Conservation (phyloP, 164 flowering plant genomes). For the Vitis cinerea region DNA sequence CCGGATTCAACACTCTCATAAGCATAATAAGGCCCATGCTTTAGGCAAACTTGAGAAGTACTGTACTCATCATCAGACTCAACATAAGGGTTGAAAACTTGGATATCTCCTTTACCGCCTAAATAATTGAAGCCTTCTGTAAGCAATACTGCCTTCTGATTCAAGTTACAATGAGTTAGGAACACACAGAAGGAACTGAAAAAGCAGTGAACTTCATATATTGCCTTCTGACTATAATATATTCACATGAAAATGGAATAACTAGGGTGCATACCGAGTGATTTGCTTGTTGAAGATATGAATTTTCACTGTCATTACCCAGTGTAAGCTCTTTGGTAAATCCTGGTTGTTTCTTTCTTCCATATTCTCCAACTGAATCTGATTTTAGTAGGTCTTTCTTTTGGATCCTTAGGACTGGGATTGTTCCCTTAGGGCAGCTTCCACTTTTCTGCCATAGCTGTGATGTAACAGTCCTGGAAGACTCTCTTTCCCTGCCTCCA, state of each 20-base stretch:
- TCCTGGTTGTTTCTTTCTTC: conserved; percentile 27
- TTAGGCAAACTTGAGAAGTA: conserved; percentile 34
- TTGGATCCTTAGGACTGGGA: conserved; percentile 45
- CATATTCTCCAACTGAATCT: conserved; percentile 16
- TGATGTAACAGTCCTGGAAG: background rate
- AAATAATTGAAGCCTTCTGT: conserved; percentile 34
- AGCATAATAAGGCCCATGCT: conserved; percentile 29
- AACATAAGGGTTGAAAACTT: conserved; percentile 45
- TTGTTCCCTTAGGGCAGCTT: conserved; percentile 55
- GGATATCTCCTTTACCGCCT: conserved; percentile 49
- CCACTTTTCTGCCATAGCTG: conserved; percentile 61
- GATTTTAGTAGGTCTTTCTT: conserved; percentile 4
- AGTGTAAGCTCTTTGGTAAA: background rate
- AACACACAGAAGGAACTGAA: too few relatives aligned
- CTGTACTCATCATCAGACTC: conserved; percentile 47
- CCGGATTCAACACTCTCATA: conserved; percentile 44
- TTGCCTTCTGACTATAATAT: too few relatives aligned
- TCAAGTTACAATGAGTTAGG: background rate
- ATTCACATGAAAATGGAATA: too few relatives aligned
- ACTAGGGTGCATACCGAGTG: conserved; percentile 26
- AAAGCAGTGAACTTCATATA: too few relatives aligned
- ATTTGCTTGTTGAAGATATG: conserved; percentile 14
- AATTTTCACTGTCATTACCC: background rate
- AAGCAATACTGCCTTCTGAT: conserved; percentile 34
- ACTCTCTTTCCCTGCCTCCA: background rate